phyloP scores from a whole-genome alignment of 202 grass and related monocot species.

The Cymbopogon flexuosus region DNA sequence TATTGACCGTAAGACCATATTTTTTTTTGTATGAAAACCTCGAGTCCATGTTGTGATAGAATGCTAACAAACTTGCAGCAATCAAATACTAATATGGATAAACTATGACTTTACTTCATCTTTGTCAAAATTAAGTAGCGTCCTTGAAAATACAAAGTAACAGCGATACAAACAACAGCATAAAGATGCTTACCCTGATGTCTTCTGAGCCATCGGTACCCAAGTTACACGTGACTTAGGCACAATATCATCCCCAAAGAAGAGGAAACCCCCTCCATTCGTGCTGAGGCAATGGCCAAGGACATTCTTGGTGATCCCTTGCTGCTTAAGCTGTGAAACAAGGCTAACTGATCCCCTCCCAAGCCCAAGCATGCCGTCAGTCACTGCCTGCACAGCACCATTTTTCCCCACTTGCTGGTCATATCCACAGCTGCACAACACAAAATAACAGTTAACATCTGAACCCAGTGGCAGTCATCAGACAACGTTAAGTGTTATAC shows the following conservation, averaged over 20 bases:
- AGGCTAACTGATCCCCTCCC: conserved; percentile 65
- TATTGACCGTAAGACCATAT: neutral
- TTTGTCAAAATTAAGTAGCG: neutral
- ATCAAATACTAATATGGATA: neutral
- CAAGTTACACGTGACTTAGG: conserved; percentile 53
- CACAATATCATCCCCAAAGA: conserved; percentile 79
- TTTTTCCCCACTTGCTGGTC: conserved; percentile 60
- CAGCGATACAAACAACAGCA: neutral
- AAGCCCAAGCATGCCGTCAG: conserved; percentile 77
- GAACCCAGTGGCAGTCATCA: neutral
- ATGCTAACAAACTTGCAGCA: neutral
- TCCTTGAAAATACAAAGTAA: neutral
- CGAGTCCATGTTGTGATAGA: neutral
- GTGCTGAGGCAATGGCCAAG: conserved; percentile 82
- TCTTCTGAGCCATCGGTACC: conserved; percentile 50
- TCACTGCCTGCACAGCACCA: conserved; percentile 27
- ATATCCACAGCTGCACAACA: conserved; percentile 71
- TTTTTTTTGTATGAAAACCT: neutral
- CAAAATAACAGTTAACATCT: conserved; percentile 19
- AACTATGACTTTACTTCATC: neutral
- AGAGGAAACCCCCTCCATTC: conserved; percentile 67
- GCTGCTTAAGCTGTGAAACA: conserved; percentile 68
- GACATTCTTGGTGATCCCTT: conserved; percentile 76
- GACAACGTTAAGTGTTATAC: conserved; percentile 32
- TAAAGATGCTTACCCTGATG: conserved; percentile 39